phyloP scores from a whole-genome alignment of 106 monocot species.

The Posidonia australis region DNA sequence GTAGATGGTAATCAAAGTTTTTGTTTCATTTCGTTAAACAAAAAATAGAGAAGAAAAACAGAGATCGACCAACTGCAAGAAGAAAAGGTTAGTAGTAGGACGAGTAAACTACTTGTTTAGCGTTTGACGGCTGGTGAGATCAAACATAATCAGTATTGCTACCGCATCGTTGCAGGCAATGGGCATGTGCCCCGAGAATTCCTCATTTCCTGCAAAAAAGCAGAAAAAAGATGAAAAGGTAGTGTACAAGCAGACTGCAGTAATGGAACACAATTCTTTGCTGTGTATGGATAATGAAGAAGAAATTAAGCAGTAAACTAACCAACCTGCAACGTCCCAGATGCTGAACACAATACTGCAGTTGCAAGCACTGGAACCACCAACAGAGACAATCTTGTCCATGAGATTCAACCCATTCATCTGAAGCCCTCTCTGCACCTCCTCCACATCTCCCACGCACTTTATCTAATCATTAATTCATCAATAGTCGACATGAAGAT shows the following conservation, averaged over 20 bases:
- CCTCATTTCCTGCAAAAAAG: conserved; percentile 51
- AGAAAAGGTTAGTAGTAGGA: no score
- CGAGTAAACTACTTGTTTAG: conserved; percentile 45
- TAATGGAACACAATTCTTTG: no score
- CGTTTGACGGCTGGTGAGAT: conserved; percentile 73
- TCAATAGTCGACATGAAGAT: no score
- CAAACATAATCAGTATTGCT: conserved; percentile 92
- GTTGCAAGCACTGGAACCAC: no score
- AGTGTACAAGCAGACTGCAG: no score
- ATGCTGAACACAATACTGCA: conserved; percentile 55
- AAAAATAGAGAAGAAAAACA: not conserved
- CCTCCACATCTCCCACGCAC: conserved; percentile 9
- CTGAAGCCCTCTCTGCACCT: conserved; percentile 47
- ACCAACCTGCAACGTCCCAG: no score
- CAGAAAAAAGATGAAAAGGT: no score
- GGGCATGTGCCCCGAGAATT: conserved; percentile 49
- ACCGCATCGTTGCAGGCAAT: conserved; percentile 87
- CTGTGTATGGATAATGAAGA: no score
- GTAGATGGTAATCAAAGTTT: no score
- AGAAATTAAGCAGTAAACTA: no score
- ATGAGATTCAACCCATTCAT: conserved; percentile 63
- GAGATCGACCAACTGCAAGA: no score
- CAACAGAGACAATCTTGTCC: conserved; percentile 49
- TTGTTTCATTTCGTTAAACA: no score
- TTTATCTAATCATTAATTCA: not conserved